These are phyloP conservation scores for Penicillium ochrochloron DNA, from an alignment of 495 filamentous ascomycete species.

Conservation along the genomic window DNA sequence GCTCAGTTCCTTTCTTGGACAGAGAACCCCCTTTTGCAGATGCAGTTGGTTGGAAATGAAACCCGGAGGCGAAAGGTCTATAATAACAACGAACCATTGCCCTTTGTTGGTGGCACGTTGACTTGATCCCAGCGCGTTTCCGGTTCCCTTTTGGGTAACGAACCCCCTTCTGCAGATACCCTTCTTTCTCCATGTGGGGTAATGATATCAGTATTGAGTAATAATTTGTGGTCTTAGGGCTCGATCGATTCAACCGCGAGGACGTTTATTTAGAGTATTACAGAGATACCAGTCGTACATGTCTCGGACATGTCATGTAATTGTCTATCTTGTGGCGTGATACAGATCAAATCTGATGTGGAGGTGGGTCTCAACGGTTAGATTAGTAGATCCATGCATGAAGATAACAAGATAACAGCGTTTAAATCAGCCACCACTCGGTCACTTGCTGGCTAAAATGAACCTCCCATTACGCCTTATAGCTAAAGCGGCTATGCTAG, in stretches of 20 bases:
- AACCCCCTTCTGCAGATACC: constrained; percentile 4
- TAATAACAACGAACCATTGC: background rate
- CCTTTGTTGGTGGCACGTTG: background rate
- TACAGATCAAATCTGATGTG: background rate
- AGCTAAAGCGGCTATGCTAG: too few species aligned
- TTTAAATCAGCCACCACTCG: background rate
- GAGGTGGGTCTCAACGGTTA: constrained; percentile 6
- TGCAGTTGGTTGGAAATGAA: background rate
- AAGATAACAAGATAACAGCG: constrained; percentile 3
- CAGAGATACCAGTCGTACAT: background rate
- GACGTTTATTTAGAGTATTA: background rate
- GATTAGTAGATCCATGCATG: constrained; percentile 1
- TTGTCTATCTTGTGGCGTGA: background rate
- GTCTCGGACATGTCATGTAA: constrained; percentile 5
- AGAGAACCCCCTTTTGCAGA: constrained; percentile 1
- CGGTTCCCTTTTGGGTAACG: background rate
- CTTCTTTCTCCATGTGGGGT: background rate
- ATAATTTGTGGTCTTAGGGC: background rate
- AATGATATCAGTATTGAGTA: constrained; percentile 6
- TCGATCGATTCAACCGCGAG: background rate
- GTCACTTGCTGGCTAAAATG: background rate
- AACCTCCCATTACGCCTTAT: background rate
- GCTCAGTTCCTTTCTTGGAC: background rate
- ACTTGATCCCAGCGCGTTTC: background rate
- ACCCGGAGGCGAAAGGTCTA: background rate